These are phyloP conservation scores for Mortierella sp. DNA, from an alignment of 371 early-diverging fungal species.

Conservation along the genomic window DNA sequence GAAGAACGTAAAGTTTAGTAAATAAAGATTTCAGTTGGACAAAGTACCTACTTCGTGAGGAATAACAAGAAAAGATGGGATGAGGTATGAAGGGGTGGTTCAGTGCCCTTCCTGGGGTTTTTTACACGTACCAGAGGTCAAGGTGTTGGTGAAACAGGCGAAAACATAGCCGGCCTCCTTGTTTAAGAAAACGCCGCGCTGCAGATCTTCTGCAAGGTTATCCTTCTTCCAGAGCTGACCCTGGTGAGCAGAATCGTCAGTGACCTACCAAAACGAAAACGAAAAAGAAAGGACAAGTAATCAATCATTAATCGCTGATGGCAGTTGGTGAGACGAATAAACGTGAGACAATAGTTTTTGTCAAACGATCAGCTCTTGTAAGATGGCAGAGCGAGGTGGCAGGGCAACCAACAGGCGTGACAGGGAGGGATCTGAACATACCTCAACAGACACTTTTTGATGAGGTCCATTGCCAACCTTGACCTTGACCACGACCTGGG, in stretches of 20 bases:
- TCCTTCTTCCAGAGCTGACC: constrained; percentile 75
- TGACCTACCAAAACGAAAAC: constrained; percentile 60
- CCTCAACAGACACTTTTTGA: constrained; percentile 81
- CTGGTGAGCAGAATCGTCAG: constrained; percentile 70
- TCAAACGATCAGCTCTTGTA: background rate
- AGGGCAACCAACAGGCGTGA: too few relatives aligned
- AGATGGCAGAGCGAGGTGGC: too few relatives aligned
- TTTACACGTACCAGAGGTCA: constrained; percentile 69
- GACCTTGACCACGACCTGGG: constrained; percentile 79
- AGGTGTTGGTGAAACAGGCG: constrained; percentile 88
- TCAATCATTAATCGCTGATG: background rate
- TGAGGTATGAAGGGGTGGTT: constrained; percentile 8
- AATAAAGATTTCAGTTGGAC: background rate
- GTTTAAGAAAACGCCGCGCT: constrained; percentile 77
- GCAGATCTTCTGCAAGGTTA: constrained; percentile 64
- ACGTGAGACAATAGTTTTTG: background rate
- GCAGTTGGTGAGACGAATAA: background rate
- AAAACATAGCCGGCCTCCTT: constrained; percentile 86
- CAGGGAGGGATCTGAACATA: too few relatives aligned
- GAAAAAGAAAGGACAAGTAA: background rate
- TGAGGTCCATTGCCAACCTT: constrained; percentile 75
- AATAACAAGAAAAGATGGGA: background rate
- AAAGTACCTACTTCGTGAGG: background rate
- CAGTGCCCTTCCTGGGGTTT: background rate
- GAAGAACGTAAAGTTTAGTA: background rate